Conservation (phyloP, 2,329 filamentous ascomycete species). For the Penicillium sp. region DNA sequence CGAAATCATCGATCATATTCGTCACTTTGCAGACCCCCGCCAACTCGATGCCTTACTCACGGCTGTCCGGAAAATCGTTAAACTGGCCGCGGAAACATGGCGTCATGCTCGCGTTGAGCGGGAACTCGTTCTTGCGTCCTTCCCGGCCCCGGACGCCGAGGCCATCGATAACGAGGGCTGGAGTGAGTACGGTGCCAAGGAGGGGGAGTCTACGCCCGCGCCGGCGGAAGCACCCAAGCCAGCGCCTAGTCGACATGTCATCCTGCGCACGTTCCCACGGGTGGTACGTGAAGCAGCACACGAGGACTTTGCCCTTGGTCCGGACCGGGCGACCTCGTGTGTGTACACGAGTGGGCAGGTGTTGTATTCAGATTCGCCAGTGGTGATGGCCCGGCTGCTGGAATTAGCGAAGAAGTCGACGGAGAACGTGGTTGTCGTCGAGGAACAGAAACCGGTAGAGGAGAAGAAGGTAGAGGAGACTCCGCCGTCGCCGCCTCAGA, state of each 20-base stretch:
- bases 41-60: constrained; percentile 56
- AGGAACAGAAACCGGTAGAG: constrained; percentile 8
- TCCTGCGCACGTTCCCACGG: constrained; percentile 57
- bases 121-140: constrained; percentile 57
- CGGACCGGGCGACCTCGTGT: constrained; percentile 48
- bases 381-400: constrained; percentile 45
- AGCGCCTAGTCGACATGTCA: constrained; percentile 45
- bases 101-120: constrained; percentile 60
- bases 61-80: constrained; percentile 59
- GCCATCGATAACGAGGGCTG: constrained; percentile 42
- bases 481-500: constrained; percentile 16
- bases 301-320: constrained; percentile 51
- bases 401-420: constrained; percentile 43
- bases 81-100: constrained; percentile 63
- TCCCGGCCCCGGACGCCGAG: constrained; percentile 49
- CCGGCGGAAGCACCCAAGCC: constrained; percentile 8
- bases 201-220: constrained; percentile 19
- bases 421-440: constrained; percentile 16
- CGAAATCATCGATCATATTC: constrained; percentile 59
- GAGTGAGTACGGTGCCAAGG: constrained; percentile 39
- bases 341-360: constrained; percentile 56
- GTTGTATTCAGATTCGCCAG: constrained; percentile 54
- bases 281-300: constrained; percentile 58
- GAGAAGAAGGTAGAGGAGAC: not conserved
- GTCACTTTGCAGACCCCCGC: constrained; percentile 56